Evolutionary conservation across 2,329 filamentous ascomycete species (phyloP).

Genomic region (Talaromyces sp.): DNA sequence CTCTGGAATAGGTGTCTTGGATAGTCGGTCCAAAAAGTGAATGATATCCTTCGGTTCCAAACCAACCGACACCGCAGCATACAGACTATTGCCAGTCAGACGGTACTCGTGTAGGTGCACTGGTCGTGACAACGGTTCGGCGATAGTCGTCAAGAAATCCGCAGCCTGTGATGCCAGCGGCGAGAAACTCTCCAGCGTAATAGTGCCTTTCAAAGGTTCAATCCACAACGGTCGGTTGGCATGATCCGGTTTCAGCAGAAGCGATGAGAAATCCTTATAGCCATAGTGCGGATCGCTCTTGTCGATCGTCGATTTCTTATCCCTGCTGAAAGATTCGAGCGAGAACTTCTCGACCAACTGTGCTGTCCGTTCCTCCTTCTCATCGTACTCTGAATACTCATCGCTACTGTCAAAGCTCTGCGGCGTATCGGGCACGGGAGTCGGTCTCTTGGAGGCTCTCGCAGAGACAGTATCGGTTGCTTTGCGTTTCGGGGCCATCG

Average conservation of each 20-base stretch:
- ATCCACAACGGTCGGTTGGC: constrained; percentile 90
- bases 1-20: constrained; percentile 82
- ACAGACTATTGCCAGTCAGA: constrained; percentile 85
- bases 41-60: constrained; percentile 85
- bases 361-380: constrained; percentile 45
- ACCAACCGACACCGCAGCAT: constrained; percentile 94
- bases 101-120: constrained; percentile 90
- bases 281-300: constrained; percentile 53
- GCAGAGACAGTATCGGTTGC: constrained; percentile 37
- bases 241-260: constrained; percentile 81
- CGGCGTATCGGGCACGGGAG: constrained; percentile 41
- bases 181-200: constrained; percentile 92
- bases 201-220: constrained; percentile 75
- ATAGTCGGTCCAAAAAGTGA: constrained; percentile 76
- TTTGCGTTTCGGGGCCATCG: constrained; percentile 62
- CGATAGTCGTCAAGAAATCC: constrained; percentile 92
- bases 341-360: constrained; percentile 52
- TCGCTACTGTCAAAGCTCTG: constrained; percentile 49
- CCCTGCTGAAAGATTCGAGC: constrained; percentile 47
- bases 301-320: constrained; percentile 36
- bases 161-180: constrained; percentile 80
- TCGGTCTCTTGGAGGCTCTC: constrained; percentile 46
- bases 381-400: constrained; percentile 53
- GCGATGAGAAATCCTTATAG: constrained; percentile 72
- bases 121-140: constrained; percentile 85